These are phyloP conservation scores for Comarum palustre DNA, from an alignment of 306 rosid genomes.

Conservation along the genomic window DNA sequence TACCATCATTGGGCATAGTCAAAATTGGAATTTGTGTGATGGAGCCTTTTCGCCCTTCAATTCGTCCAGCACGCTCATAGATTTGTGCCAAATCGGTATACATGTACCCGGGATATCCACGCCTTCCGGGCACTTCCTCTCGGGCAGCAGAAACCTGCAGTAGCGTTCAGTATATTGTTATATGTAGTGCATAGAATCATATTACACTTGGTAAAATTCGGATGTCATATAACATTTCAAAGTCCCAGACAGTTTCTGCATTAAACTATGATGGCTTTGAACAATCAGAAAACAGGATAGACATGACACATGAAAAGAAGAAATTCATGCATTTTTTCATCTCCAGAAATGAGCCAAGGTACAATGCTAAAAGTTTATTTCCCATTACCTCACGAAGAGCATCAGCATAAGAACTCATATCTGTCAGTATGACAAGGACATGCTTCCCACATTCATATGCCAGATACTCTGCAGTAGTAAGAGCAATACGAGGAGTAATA, in stretches of 20 bases:
- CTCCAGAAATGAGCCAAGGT: not conserved
- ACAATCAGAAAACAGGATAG: constrained; percentile 12
- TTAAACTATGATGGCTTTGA: not conserved
- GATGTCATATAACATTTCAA: constrained; percentile 11
- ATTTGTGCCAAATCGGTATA: constrained; percentile 98
- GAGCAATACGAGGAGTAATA: constrained; percentile 99
- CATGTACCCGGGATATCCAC: constrained; percentile 99
- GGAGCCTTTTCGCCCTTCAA: constrained; percentile 98
- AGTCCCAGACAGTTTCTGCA: constrained; percentile 15
- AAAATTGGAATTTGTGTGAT: constrained; percentile 97
- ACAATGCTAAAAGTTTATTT: constrained; percentile 10
- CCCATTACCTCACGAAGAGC: constrained; percentile 97
- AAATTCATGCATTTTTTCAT: constrained; percentile 1
- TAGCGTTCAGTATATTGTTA: constrained; percentile 21
- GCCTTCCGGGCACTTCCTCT: constrained; percentile 99
- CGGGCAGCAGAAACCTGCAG: constrained; percentile 98
- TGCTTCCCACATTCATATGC: constrained; percentile 99
- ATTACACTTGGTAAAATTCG: not conserved
- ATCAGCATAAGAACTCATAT: constrained; percentile 99
- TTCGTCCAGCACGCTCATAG: constrained; percentile 98
- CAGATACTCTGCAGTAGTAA: constrained; percentile 97
- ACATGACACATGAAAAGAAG: constrained; percentile 15
- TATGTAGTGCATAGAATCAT: not conserved
- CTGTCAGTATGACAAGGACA: constrained; percentile 96
- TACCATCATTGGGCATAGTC: constrained; percentile 99